Conservation (phyloP, 1,139 yeast genomes). For the Yamadazyma sp. region DNA sequence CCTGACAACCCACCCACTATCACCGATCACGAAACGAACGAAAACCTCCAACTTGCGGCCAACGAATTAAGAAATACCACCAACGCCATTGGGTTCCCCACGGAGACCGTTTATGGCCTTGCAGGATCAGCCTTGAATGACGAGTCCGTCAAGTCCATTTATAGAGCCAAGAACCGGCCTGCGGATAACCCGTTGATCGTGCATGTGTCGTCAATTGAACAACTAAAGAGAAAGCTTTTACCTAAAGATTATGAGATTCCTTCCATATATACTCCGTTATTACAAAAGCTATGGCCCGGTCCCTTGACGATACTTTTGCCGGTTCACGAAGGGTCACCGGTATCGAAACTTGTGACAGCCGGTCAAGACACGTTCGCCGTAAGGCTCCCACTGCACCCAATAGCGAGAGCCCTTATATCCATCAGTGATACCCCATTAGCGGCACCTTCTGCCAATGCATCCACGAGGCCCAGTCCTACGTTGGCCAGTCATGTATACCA, state of each 20-base stretch:
- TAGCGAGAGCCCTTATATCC: slow-evolving; percentile 88
- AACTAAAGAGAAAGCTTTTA: slow-evolving; percentile 58
- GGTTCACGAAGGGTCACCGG: slow-evolving; percentile 46
- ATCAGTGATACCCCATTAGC: slow-evolving; percentile 89
- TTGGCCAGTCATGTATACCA: slow-evolving; percentile 78
- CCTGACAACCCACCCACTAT: slow-evolving; percentile 37
- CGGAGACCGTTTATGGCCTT: slow-evolving; percentile 95
- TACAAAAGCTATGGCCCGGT: slow-evolving; percentile 88
- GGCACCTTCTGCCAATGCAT: slow-evolving; percentile 97
- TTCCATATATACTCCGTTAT: slow-evolving; percentile 56
- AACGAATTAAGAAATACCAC: slow-evolving; percentile 47
- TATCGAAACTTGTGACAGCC: slow-evolving; percentile 79
- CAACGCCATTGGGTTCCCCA: slow-evolving; percentile 85
- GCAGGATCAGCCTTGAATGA: slow-evolving; percentile 85
- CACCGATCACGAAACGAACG: slow-evolving; percentile 50
- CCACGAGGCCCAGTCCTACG: slow-evolving; percentile 94
- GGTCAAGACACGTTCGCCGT: slow-evolving; percentile 90
- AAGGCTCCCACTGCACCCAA: slow-evolving; percentile 80
- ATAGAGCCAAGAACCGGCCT: slow-evolving; percentile 87
- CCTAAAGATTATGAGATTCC: slow-evolving; percentile 59
- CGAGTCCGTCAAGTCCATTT: slow-evolving; percentile 72
- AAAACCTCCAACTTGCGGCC: slow-evolving; percentile 59
- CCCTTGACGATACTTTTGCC: slow-evolving; percentile 89
- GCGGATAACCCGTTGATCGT: slow-evolving; percentile 92
- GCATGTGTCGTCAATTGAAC: slow-evolving; percentile 78